Base-by-base conservation (phyloP, 495 filamentous ascomycete species). In the Acidiella bohemica region DNA sequence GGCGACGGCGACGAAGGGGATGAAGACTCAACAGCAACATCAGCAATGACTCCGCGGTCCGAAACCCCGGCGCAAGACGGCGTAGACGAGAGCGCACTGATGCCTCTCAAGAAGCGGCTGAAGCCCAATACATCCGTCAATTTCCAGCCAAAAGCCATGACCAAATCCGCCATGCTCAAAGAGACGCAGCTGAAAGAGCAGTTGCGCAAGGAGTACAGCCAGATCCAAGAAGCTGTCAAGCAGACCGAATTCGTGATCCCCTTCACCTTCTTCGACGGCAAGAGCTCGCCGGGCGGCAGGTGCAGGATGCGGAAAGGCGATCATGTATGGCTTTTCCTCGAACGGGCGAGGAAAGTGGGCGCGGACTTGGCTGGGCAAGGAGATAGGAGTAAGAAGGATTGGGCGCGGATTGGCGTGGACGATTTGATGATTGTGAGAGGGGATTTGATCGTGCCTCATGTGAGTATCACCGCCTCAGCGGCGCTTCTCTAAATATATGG, bases 191-290 rank as follows among this genome's bases (percentile, higher is more conserved):
- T 84, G 41, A 70, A 84, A 36, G 90, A 97, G 46, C 64, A 75
- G 27, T 60, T 94, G 29, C 76, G 88, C 8, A 84, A 83, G 45
- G 82, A 95, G 51, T 97, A 94, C 50, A 46, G 93, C 22, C 60
- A 61, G 7, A 70, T 88, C 53, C 90, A 95, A 58, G 83, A 92
- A 33, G 73, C 76, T 2, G 79, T 96, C 41, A 94, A 92, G 63
- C 75, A 75, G 24, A 84, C 86, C 18, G 85, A 94, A 53, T 84
- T 97, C 16, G 65, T 79, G 28, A 83, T 97, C 3, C 90, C 90
- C 0, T 97, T 97, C 60, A 84, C 95, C 17, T 96, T 97, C 55
- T 96, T 93, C 60, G 92, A 97, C 43, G 90, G 90, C n/a, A 92
- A 84, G 3, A 88, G 90, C 58, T 86, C 83, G n/a, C 78, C 86